These are phyloP conservation scores for Yamadazyma akitaensis DNA, from an alignment of 805 yeast species.

Conservation along the genomic window DNA sequence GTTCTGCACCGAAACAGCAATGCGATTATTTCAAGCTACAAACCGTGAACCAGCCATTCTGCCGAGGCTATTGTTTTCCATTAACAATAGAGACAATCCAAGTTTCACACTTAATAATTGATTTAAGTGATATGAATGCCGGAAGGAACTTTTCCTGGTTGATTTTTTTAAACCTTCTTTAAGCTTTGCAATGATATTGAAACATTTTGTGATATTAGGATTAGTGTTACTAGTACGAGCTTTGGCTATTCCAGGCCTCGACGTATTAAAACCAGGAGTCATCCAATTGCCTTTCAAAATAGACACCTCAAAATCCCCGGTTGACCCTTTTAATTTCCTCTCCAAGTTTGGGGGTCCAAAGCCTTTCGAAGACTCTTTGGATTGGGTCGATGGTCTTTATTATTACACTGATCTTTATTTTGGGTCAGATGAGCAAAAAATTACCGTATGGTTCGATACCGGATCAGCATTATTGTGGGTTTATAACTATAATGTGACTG, in stretches of 20 bases:
- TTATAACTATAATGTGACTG: not conserved
- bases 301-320: not conserved
- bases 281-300: not conserved
- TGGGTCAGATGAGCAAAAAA: constrained; percentile 2
- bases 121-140: no score
- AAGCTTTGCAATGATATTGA: not conserved
- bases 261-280: not conserved
- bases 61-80: not conserved
- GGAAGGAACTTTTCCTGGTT: not conserved
- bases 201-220: not conserved
- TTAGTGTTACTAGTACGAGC: not conserved
- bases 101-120: no score
- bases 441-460: constrained; percentile 3
- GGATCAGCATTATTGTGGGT: constrained; percentile 5
- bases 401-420: constrained; percentile 4
- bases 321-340: not conserved
- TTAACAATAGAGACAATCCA: not conserved
- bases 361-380: not conserved
- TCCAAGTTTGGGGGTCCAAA: not conserved
- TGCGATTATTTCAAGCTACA: not conserved
- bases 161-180: not conserved
- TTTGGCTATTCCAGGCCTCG: not conserved
- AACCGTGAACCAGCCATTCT: not conserved
- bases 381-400: constrained; percentile 4
- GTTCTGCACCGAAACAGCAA: not conserved